These are phyloP conservation scores for Psilocybe subaeruginosa DNA, from an alignment of 768 basidiomycete genomes.

Conservation along the genomic window DNA sequence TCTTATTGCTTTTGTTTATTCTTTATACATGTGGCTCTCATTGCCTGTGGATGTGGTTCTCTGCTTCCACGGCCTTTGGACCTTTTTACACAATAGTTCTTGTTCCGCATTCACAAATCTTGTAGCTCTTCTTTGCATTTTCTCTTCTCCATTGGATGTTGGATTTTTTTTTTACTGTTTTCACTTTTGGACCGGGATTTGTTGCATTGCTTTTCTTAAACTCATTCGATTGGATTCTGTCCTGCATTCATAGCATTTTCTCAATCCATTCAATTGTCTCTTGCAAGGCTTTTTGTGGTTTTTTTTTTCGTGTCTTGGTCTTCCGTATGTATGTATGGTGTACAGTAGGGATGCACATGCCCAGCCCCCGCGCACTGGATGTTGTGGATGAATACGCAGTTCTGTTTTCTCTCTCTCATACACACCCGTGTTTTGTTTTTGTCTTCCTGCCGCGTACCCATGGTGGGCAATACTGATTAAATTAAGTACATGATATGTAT, in stretches of 20 bases:
- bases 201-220: slow-evolving; percentile 22
- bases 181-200: slow-evolving; percentile 23
- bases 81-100: slow-evolving; percentile 3
- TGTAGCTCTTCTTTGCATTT: slow-evolving; percentile 8
- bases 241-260: slow-evolving; percentile 18
- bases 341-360: slow-evolving; percentile 16
- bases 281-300: slow-evolving; percentile 14
- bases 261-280: slow-evolving; percentile 9
- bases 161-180: slow-evolving; percentile 21
- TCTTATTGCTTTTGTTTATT: slow-evolving; percentile 14
- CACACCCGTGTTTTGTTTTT: not conserved
- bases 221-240: slow-evolving; percentile 22
- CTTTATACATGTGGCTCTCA: not conserved
- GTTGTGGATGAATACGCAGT: slow-evolving; percentile 19
- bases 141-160: slow-evolving; percentile 10
- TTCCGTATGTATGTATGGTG: slow-evolving; percentile 26
- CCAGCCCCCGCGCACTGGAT: slow-evolving; percentile 24
- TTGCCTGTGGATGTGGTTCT: slow-evolving; percentile 1
- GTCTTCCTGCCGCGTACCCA: not conserved
- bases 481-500: slow-evolving; percentile 9
- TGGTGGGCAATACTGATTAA: not conserved
- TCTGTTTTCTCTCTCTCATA: slow-evolving; percentile 4
- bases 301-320: slow-evolving; percentile 27
- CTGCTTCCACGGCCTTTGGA: slow-evolving; percentile 10
- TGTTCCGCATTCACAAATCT: slow-evolving; percentile 3